Base-by-base conservation (phyloP, 2,329 filamentous ascomycete genomes). In the Ophiostoma tasmaniense region DNA sequence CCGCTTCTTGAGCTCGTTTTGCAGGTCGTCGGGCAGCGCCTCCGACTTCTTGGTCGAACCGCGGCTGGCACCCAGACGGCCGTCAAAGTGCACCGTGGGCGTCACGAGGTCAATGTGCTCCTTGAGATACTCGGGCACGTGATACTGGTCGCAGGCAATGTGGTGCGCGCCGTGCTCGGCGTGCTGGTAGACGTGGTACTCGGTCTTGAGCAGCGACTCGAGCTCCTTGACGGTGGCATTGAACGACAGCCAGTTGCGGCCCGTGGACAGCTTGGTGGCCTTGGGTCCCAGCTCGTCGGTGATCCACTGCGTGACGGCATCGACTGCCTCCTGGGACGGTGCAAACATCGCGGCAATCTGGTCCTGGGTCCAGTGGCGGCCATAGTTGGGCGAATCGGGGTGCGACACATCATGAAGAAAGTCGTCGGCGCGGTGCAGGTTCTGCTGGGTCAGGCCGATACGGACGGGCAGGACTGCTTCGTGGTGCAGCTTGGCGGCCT, bases 251-350 rank as follows among this genome's bases (percentile, higher is more conserved):
- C 85, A 87, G 66, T 81, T 81, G 67, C 82, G 80, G 35, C 82
- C 82, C 59, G 80, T 78, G 0, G 84, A 84, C 61, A 85, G 80
- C 55, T 76, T 77, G 61, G 88, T 79, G 4, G 83, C 80, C 2
- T 78, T 77, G 2, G 75, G 74, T 22, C 79, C 73, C 61, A 89
- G 84, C 5, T 76, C 74, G 25, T 79, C 75, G 2, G 37, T 42
- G n/a, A 88, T 79, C 86, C 86, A 89, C 10, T 78, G 73, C 73
- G 80, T 80, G 37, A 87, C 83, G 1, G 80, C 76, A 20, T 81
- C 77, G 2, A 87, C 80, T 5, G 83, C 77, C 59, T 84, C 80
- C 7, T 77, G 72, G 17, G 72, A 73, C 0, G 80, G 79, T 10
- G 80, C 77, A 75, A 83, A 84, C 66, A 77, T 80, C 13, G 80